Conservation (phyloP, 1,139 yeast genomes). For the Hyphopichia fennica region DNA sequence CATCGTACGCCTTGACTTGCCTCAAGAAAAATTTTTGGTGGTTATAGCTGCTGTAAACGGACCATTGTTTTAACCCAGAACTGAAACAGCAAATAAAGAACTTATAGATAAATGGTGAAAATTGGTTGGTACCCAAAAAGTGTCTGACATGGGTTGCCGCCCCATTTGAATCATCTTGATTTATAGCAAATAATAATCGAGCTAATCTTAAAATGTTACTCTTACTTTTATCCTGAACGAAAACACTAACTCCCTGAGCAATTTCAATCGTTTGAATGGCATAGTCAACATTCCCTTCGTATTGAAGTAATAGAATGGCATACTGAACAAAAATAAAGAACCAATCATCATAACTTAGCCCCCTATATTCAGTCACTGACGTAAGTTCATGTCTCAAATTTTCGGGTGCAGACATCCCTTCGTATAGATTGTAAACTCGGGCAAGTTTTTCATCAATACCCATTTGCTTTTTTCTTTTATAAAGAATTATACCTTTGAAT, state of each 20-base stretch:
- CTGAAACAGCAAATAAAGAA: conserved; percentile 68
- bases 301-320: conserved; percentile 63
- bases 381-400: conserved; percentile 37
- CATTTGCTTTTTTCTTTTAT: conserved; percentile 59
- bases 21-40: conserved; percentile 89
- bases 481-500: conserved; percentile 66
- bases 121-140: conserved; percentile 68
- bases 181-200: conserved; percentile 62
- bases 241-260: conserved; percentile 76
- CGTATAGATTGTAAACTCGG: conserved; percentile 63
- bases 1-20: conserved; percentile 86
- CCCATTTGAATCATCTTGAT: conserved; percentile 48
- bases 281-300: conserved; percentile 58
- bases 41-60: conserved; percentile 68
- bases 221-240: conserved; percentile 57
- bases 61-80: conserved; percentile 60
- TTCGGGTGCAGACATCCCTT: conserved; percentile 53
- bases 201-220: conserved; percentile 63
- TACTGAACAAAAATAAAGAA: conserved; percentile 79
- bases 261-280: conserved; percentile 71
- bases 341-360: conserved; percentile 79
- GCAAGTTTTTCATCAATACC: conserved; percentile 73
- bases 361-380: conserved; percentile 63
- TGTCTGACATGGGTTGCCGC: conserved; percentile 58
- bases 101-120: conserved; percentile 67